Base-by-base conservation (phyloP, 1,284 basidiomycete genomes). In the Fomitopsis betulina region DNA sequence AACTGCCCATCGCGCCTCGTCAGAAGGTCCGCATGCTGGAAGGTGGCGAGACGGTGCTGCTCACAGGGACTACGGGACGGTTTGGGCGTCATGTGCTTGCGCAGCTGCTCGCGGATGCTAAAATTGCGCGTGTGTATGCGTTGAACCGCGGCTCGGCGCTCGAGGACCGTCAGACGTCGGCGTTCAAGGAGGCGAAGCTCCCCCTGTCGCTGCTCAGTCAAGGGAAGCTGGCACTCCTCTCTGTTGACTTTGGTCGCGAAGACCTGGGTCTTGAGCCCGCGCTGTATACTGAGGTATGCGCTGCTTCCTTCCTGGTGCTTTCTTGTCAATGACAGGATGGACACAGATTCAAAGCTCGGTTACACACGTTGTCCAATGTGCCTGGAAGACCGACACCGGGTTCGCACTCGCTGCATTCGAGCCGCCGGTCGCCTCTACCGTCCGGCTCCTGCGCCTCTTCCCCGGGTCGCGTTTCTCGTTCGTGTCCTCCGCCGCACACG, bases 321-420 rank as follows among this genome's bases (percentile, higher is more conserved):
- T n/a, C n/a, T n/a, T n/a, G n/a, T n/a, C n/a, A n/a, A n/a, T n/a
- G n/a, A n/a, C n/a, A n/a, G n/a, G 35, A 37, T 37, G 13, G 8
- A 37, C 30, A 17, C 27, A 64, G 59, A 58, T 66, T 5, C 37
- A 54, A 35, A 2, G 25, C 5, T 55, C 61, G 2, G 57, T 63
- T 4, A 65, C 65, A 21, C 59, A 62, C 54, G 54, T 68, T 27
- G 53, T 68, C 1, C 62, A 64, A 40, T 64, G 58, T 60, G 70
- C 67, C 19, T 74, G 70, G 70, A 58, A 62, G 23, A 67, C 68
- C 19, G 66, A 71, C 51, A 71, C 70, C 60, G 68, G 68, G 52
- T 30, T 68, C 2, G 58, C 64, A 3, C 58, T 73, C 8, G 33
- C 59, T 0, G 66, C 70, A 0, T 67, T 71, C 58, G 67, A 70